Evolutionary conservation across 225 moss, liverwort and hornwort species (phyloP).

Genomic region (Ulota crispa): DNA sequence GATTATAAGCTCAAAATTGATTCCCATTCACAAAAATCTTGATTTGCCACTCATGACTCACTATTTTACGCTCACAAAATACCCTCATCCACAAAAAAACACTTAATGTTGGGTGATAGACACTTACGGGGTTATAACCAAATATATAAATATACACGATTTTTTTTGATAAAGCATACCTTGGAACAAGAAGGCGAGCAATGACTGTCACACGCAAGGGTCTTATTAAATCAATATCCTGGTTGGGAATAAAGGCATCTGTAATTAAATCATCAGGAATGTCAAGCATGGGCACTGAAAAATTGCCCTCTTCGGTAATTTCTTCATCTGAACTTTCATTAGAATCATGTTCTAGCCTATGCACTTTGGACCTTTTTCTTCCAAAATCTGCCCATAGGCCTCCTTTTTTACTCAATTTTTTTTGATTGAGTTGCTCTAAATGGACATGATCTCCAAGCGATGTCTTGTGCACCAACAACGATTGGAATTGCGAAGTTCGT

Average conservation of each 20-base stretch:
- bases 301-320: not conserved
- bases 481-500: conserved; percentile 46
- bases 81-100: too few relatives aligned
- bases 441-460: conserved; percentile 43
- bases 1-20: too few relatives aligned
- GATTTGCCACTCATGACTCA: too few relatives aligned
- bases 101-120: too few relatives aligned
- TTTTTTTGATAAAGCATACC: not conserved
- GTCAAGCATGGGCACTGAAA: conserved; percentile 24
- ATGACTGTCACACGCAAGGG: conserved; percentile 42
- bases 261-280: conserved; percentile 37
- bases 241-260: conserved; percentile 42
- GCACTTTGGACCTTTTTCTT: conserved; percentile 15
- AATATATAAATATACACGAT: too few relatives aligned
- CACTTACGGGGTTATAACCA: too few relatives aligned
- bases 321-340: conserved; percentile 18
- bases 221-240: conserved; percentile 37
- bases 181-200: conserved; percentile 35
- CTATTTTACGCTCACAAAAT: too few relatives aligned
- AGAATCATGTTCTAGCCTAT: conserved; percentile 36
- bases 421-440: conserved; percentile 33
- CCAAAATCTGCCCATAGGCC: conserved; percentile 41
- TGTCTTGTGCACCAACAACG: conserved; percentile 41
- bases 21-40: too few relatives aligned
- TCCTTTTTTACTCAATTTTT: conserved; percentile 29